phyloP scores from a whole-genome alignment of 129 eudicot species.

The Pittosporum tobira region DNA sequence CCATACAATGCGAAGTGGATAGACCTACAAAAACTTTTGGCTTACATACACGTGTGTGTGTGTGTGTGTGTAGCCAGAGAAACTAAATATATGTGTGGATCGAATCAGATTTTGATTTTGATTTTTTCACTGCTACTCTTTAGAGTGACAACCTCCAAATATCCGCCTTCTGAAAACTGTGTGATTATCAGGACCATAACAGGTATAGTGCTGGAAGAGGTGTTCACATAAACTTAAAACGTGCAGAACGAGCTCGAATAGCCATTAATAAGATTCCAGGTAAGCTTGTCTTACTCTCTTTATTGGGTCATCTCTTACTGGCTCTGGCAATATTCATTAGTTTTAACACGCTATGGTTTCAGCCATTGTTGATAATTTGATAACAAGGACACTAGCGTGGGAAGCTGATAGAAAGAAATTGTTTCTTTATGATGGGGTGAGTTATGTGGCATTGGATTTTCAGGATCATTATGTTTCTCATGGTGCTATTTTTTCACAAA shows the following conservation, averaged over 20 bases:
- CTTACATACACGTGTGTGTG: background rate
- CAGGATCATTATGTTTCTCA: background rate
- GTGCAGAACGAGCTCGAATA: constrained; percentile 87
- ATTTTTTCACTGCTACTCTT: background rate
- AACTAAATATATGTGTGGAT: background rate
- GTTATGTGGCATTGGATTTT: constrained; percentile 5
- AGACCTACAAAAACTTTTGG: background rate
- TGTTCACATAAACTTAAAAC: constrained; percentile 71
- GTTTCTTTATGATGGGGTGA: constrained; percentile 87
- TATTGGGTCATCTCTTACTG: background rate
- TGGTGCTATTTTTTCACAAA: background rate
- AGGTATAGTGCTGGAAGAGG: constrained; percentile 94
- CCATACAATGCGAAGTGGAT: background rate
- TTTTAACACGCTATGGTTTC: constrained; percentile 20
- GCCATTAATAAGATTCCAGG: constrained; percentile 82
- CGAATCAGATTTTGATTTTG: background rate
- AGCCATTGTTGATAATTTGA: constrained; percentile 69
- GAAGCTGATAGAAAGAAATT: constrained; percentile 55
- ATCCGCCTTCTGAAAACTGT: constrained; percentile 12
- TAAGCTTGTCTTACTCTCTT: constrained; percentile 17
- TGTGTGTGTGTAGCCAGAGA: background rate
- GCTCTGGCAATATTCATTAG: background rate
- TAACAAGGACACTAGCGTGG: constrained; percentile 65
- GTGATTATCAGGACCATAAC: constrained; percentile 47
- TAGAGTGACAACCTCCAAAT: background rate